Base-by-base conservation (phyloP, 2,329 filamentous ascomycete species). In the Ophiostoma piceae region DNA sequence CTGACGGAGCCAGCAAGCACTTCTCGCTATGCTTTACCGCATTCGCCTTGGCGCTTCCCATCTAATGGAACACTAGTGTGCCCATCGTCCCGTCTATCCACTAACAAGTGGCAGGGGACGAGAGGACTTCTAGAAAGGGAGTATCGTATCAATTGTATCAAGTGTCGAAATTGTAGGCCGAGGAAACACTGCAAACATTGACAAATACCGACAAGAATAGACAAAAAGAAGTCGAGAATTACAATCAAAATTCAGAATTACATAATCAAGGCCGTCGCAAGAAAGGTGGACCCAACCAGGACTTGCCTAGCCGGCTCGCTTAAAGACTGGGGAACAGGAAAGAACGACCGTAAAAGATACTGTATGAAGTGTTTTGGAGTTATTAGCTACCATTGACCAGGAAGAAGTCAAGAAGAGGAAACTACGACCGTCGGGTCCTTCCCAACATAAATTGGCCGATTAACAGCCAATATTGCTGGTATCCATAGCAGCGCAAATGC, bases 21-120 rank as follows among this genome's bases (percentile, higher is more conserved):
- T 11, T 35, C 57, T 70, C 57, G 62, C 43, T 69, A 66, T 29
- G 12, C 32, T 66, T 68, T 69, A 43, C 68, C 62, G 22, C 41
- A 66, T 66, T 69, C 60, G 68, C 41, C 41, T 35, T 54, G 68
- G 64, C 35, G 68, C 68, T 41, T 26, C 68, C 35, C 41, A 39
- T 64, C 64, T 37, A 47, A 67, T 62, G 29, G 9, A 62, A 14
- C 32, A 64, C 39, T 69, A 69, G 43, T 47, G 19, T 37, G 51
- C 14, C 57, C 57, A 62, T 62, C 57, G 2, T 62, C 57, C 57
- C 57, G 57, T 26, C 26, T 12, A 22, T 32, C 60, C n/a, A 43
- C 62, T 22, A 69, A 32, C 32, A 54, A 47, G 32, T 47, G n/a
- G 29, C 43, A 41, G 22, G 51, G 66, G 39, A 66, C n/a, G 51